phyloP scores from a whole-genome alignment of 768 basidiomycete species.

The Russula brevipes region DNA sequence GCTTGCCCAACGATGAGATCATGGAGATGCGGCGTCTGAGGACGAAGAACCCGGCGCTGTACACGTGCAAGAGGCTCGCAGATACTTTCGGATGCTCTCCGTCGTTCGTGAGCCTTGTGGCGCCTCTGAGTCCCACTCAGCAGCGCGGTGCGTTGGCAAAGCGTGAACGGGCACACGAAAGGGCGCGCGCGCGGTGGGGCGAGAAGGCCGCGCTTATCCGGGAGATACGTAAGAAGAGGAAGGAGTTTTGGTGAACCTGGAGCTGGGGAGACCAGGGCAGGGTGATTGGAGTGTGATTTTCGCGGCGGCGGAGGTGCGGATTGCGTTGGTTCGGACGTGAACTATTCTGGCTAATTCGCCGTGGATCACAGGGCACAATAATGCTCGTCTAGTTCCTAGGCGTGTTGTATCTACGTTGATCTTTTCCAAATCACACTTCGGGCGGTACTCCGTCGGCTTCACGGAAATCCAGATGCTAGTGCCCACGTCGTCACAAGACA shows the following conservation, averaged over 20 bases:
- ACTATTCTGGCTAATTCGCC: neutral
- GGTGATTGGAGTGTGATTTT: constrained; percentile 5
- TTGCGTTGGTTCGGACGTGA: neutral
- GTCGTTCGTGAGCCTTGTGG: constrained; percentile 58
- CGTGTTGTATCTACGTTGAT: neutral
- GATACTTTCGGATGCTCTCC: constrained; percentile 70
- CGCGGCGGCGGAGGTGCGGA: neutral
- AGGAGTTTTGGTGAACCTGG: constrained; percentile 62
- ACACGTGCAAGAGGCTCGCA: constrained; percentile 65
- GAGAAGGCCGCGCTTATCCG: constrained; percentile 57
- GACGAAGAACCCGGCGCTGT: constrained; percentile 48
- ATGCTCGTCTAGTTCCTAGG: neutral
- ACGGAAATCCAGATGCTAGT: too few species aligned
- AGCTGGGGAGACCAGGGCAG: neutral
- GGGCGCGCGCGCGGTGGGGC: constrained; percentile 57
- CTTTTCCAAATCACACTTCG: neutral
- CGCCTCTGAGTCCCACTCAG: constrained; percentile 52
- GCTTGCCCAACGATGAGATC: constrained; percentile 49
- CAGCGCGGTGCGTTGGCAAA: constrained; percentile 40
- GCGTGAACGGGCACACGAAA: constrained; percentile 46
- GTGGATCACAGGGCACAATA: neutral
- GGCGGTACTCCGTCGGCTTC: neutral
- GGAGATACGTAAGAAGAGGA: constrained; percentile 63
- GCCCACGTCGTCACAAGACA: too few species aligned
- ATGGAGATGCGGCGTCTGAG: constrained; percentile 56